phyloP scores from a whole-genome alignment of 306 rosid species.

The Fragaria vesca region DNA sequence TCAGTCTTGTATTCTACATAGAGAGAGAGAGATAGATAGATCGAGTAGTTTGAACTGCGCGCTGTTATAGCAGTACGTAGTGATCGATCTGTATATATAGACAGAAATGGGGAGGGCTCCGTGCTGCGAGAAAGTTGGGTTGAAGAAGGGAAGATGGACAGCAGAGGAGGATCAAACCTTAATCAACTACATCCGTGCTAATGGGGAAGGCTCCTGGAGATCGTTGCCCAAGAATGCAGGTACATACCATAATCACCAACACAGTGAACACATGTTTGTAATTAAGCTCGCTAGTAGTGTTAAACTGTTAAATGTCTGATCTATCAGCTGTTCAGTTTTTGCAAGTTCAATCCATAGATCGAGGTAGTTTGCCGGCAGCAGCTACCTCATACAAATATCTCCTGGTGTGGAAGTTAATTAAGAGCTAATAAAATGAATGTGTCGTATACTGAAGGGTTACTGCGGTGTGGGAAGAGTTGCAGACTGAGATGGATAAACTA shows the following conservation, averaged over 20 bases:
- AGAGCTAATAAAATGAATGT: background rate
- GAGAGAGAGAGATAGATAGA: background rate
- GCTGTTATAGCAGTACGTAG: background rate
- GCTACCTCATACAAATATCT: background rate
- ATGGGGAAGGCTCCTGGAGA: slow-evolving; percentile 96
- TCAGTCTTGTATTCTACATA: background rate
- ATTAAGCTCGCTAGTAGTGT: background rate
- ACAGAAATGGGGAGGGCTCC: slow-evolving; percentile 77
- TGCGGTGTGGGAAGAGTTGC: slow-evolving; percentile 87
- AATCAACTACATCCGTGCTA: slow-evolving; percentile 49
- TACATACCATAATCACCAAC: slow-evolving; percentile 14
- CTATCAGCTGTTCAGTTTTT: background rate
- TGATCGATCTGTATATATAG: background rate
- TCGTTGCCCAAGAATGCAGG: slow-evolving; percentile 77
- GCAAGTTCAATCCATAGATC: no score
- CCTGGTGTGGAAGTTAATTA: background rate
- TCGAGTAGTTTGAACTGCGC: background rate
- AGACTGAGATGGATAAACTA: slow-evolving; percentile 85
- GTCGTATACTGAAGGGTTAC: slow-evolving; percentile 43
- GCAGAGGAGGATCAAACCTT: slow-evolving; percentile 67
- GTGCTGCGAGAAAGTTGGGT: slow-evolving; percentile 82
- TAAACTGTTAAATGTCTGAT: background rate
- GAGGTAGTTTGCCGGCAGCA: background rate
- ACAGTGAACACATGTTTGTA: background rate
- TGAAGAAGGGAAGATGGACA: slow-evolving; percentile 86